These are phyloP conservation scores for Falciphora oryzae DNA, from an alignment of 2,329 filamentous ascomycete genomes.

Conservation along the genomic window DNA sequence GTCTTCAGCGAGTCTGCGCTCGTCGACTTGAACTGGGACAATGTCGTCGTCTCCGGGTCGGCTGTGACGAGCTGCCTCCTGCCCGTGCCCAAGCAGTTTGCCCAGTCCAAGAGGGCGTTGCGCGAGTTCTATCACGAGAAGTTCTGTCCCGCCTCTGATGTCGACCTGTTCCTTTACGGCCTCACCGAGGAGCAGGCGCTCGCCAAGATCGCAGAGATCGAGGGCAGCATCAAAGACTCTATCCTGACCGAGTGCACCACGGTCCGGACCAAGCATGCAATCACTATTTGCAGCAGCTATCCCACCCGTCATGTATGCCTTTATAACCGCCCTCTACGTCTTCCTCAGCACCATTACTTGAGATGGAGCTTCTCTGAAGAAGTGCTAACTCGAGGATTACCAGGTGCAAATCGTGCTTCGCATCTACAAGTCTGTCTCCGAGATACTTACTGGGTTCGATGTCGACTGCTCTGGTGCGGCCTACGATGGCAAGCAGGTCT, in stretches of 20 bases:
- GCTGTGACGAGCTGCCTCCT: constrained; percentile 75
- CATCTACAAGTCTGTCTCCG: constrained; percentile 76
- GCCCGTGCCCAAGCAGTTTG: constrained; percentile 59
- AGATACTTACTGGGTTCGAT: constrained; percentile 84
- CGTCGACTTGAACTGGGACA: constrained; percentile 72
- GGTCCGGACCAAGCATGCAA: constrained; percentile 78
- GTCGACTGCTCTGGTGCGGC: constrained; percentile 79
- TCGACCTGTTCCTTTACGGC: constrained; percentile 81
- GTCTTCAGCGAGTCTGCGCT: constrained; percentile 77
- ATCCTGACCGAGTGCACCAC: constrained; percentile 80
- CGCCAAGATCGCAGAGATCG: constrained; percentile 80
- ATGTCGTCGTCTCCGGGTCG: constrained; percentile 75
- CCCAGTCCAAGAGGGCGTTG: constrained; percentile 54
- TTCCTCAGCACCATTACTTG: too few relatives aligned
- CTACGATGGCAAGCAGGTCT: constrained; percentile 77
- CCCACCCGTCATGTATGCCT: constrained; percentile 51
- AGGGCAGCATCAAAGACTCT: constrained; percentile 66
- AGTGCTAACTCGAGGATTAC: neutral
- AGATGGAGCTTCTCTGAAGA: constrained; percentile 12
- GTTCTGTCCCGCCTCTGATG: constrained; percentile 76
- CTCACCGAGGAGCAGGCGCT: constrained; percentile 70
- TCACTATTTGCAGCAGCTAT: constrained; percentile 78
- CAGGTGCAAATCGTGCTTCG: constrained; percentile 66
- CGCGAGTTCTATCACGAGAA: constrained; percentile 76
- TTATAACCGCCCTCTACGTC: neutral